These are phyloP conservation scores for Colletotrichum coccodes DNA, from an alignment of 2,329 filamentous ascomycete species.

Conservation along the genomic window DNA sequence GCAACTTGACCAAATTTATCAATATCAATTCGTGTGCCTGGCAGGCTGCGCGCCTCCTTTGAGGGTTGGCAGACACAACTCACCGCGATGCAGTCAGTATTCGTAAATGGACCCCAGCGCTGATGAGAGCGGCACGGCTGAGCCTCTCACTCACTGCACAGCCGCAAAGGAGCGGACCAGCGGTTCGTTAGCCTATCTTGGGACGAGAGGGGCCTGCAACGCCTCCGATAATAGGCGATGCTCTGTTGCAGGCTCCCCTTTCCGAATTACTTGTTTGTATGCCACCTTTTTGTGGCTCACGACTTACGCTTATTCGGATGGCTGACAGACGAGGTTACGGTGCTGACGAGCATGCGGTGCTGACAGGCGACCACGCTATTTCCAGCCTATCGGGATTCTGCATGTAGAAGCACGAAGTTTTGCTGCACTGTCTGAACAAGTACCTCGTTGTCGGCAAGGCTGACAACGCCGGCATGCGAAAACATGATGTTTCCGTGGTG, in stretches of 20 bases:
- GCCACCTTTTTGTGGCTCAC: not conserved
- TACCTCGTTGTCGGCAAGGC: not conserved
- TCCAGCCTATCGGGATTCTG: not conserved
- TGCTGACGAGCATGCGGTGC: conserved; percentile 10
- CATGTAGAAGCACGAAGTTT: not conserved
- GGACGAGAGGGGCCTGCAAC: not conserved
- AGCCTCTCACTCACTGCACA: not conserved
- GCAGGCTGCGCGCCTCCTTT: not conserved
- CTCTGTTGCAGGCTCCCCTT: not conserved
- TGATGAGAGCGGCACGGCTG: not conserved
- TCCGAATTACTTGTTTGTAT: not conserved
- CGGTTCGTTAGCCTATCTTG: not conserved
- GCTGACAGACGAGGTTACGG: not conserved
- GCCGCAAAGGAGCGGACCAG: not conserved
- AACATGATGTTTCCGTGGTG: not conserved
- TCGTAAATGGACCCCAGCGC: not conserved
- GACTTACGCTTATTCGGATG: not conserved
- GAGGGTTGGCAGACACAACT: not conserved
- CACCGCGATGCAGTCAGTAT: not conserved
- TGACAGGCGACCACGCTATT: not conserved
- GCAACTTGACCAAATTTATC: not conserved
- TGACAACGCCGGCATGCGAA: not conserved
- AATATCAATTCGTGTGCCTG: not conserved
- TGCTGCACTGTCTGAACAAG: conserved; percentile 8
- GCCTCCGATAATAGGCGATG: not conserved